A percentile compares a stretch with the other conserved stretches of the same genome.
These are phyloP conservation scores for Vararia minispora DNA, from an alignment of 768 basidiomycete species.

Conservation along the genomic window DNA sequence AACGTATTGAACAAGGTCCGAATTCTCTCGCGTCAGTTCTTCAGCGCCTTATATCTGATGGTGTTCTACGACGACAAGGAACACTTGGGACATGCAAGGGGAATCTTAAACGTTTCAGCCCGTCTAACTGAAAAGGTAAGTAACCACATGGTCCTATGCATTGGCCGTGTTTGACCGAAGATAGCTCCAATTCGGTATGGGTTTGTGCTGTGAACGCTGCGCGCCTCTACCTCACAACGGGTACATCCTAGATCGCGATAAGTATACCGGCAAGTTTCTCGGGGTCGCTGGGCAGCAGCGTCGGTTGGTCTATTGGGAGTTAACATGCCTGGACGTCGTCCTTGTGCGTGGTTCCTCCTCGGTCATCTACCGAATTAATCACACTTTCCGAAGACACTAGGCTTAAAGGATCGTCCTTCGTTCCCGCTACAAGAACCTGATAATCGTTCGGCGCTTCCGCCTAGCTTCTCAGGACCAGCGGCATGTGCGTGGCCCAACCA, in stretches of 20 bases:
- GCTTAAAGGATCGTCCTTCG: too few species aligned
- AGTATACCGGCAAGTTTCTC: background rate
- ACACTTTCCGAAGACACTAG: too few species aligned
- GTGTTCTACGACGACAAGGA: background rate
- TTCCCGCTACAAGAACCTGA: background rate
- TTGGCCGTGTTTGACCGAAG: background rate
- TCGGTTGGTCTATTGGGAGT: background rate
- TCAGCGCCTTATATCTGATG: constrained; percentile 2
- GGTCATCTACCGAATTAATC: too few species aligned
- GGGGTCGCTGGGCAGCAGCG: background rate
- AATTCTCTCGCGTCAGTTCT: background rate
- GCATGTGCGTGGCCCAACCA: background rate
- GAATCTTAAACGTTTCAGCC: background rate
- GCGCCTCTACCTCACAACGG: background rate
- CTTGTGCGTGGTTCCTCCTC: background rate
- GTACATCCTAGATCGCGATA: constrained; percentile 2
- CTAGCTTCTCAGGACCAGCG: background rate
- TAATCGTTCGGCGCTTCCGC: background rate
- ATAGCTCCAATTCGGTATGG: too few species aligned
- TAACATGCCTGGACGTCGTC: background rate
- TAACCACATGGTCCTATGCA: too few species aligned
- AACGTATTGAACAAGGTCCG: background rate
- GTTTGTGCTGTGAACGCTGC: background rate
- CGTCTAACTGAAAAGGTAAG: background rate
- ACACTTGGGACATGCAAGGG: background rate